Conservation (phyloP, 345 rosid species). For the Eucalyptus sp. region DNA sequence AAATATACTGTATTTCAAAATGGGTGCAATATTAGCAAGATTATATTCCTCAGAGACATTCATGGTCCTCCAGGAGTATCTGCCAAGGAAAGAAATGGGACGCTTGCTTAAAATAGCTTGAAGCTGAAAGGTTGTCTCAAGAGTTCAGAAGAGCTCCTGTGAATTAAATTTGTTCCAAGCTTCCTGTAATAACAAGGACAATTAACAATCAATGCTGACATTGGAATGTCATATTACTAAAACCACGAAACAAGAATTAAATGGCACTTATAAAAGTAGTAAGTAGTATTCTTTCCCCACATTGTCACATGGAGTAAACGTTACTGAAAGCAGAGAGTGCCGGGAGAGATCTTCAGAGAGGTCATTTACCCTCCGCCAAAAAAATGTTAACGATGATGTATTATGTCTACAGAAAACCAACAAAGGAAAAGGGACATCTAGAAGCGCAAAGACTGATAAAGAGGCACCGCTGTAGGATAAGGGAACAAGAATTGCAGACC, state of each 20-base stretch:
- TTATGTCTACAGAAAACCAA: background rate
- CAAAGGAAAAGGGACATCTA: background rate
- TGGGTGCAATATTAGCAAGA: background rate
- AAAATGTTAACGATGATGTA: background rate
- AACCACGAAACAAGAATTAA: background rate
- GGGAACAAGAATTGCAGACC: background rate
- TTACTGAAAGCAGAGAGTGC: background rate
- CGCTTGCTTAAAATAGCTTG: background rate
- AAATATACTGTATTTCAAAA: background rate
- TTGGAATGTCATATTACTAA: background rate
- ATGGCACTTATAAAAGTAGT: background rate
- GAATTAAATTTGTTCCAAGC: constrained; percentile 45
- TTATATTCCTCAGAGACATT: background rate
- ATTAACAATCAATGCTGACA: background rate
- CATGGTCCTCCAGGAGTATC: background rate
- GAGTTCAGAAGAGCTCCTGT: constrained; percentile 27
- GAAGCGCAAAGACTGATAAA: background rate
- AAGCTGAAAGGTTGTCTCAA: background rate
- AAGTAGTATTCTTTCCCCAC: background rate
- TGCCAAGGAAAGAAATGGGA: background rate
- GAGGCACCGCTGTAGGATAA: background rate
- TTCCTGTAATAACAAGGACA: constrained; percentile 13
- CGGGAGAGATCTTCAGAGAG: background rate
- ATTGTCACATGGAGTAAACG: background rate
- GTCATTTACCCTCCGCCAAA: background rate